phyloP scores from a whole-genome alignment of 495 filamentous ascomycete species.

The Penicillium canariense region DNA sequence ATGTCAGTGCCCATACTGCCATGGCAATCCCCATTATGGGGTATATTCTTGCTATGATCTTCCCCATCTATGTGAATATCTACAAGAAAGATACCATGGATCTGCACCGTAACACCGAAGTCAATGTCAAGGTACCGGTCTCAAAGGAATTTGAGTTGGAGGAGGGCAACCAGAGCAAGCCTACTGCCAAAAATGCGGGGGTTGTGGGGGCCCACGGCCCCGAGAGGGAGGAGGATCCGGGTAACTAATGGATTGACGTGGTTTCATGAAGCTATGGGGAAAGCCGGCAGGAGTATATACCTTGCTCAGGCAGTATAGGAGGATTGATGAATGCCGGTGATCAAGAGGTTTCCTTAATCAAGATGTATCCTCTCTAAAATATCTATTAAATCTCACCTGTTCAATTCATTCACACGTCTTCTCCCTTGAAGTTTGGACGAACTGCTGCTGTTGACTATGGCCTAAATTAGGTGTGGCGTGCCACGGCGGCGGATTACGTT shows the following conservation, averaged over 20 bases:
- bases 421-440: too few relatives aligned
- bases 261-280: not conserved
- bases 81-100: slow-evolving; percentile 47
- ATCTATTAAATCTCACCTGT: too few relatives aligned
- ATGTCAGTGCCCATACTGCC: slow-evolving; percentile 28
- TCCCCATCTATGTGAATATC: slow-evolving; percentile 49
- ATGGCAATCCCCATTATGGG: slow-evolving; percentile 45
- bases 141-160: slow-evolving; percentile 20
- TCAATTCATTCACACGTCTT: too few relatives aligned
- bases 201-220: not conserved
- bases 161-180: slow-evolving; percentile 10
- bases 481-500: too few relatives aligned
- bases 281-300: not conserved
- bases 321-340: not conserved
- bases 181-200: slow-evolving; percentile 11
- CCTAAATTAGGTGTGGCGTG: too few relatives aligned
- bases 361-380: too few relatives aligned
- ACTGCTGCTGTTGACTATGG: too few relatives aligned
- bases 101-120: slow-evolving; percentile 41
- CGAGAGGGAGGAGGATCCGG: not conserved
- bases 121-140: slow-evolving; percentile 20
- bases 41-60: slow-evolving; percentile 42
- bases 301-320: not conserved
- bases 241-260: not conserved
- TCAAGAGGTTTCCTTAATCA: not conserved